Evolutionary conservation across 495 filamentous ascomycete species (phyloP).

Genomic region (Massariosphaeria phaeospora): DNA sequence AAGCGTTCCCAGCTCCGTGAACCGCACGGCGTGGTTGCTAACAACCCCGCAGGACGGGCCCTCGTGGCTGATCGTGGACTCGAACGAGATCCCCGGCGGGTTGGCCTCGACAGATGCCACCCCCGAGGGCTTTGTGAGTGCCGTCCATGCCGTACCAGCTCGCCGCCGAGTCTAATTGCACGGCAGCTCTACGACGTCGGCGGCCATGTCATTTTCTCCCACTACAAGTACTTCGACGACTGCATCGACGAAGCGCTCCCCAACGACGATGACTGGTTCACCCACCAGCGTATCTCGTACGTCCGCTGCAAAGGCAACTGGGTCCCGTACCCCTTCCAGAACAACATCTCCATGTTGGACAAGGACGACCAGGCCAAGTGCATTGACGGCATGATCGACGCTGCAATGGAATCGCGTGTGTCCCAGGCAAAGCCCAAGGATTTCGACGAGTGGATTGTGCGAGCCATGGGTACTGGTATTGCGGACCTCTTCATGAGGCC

Average conservation of each 20-base stretch:
- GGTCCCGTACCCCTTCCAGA: constrained; percentile 99
- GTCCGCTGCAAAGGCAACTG: constrained; percentile 92
- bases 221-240: constrained; percentile 99
- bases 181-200: constrained; percentile 94
- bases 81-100: constrained; percentile 89
- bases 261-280: constrained; percentile 91
- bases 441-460: constrained; percentile 98
- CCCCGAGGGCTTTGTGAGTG: constrained; percentile 92
- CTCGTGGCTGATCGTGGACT: constrained; percentile 95
- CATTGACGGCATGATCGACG: constrained; percentile 96
- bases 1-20: constrained; percentile 37
- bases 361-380: constrained; percentile 95
- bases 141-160: constrained; percentile 6
- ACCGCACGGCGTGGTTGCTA: constrained; percentile 1
- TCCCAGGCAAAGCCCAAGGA: constrained; percentile 84
- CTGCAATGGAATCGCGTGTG: constrained; percentile 77
- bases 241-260: constrained; percentile 95
- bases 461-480: constrained; percentile 83
- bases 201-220: constrained; percentile 99
- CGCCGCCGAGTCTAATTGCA: constrained; percentile 1
- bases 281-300: constrained; percentile 97
- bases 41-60: constrained; percentile 60
- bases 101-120: constrained; percentile 96
- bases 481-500: constrained; percentile 98
- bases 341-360: constrained; percentile 98